A percentile compares a stretch with the other conserved stretches of the same genome.
Conservation (phyloP, 2,329 filamentous ascomycete genomes). For the Aspergillus bombycis region DNA sequence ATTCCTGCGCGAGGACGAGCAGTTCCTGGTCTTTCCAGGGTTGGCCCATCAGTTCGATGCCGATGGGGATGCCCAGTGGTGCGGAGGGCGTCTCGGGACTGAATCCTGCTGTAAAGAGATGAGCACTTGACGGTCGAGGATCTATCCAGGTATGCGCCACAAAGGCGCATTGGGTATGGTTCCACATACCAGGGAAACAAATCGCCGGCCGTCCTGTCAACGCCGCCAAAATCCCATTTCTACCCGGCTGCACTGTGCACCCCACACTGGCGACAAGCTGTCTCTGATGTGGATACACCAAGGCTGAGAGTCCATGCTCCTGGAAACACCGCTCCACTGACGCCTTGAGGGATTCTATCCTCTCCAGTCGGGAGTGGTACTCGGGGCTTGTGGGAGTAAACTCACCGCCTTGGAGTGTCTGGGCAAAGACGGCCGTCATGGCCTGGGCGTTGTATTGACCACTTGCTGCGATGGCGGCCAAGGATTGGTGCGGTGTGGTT, state of each 20-base stretch:
- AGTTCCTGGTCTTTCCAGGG: slow-evolving; percentile 60
- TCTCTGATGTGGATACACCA: slow-evolving; percentile 68
- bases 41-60: slow-evolving; percentile 65
- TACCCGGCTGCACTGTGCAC: slow-evolving; percentile 59
- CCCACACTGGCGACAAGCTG: slow-evolving; percentile 65
- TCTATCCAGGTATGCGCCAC: neutral
- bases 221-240: slow-evolving; percentile 61
- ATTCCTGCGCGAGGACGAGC: slow-evolving; percentile 56
- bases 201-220: slow-evolving; percentile 58
- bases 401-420: slow-evolving; percentile 55
- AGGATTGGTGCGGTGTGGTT: slow-evolving; percentile 34
- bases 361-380: slow-evolving; percentile 52
- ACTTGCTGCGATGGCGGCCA: slow-evolving; percentile 55
- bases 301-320: slow-evolving; percentile 54
- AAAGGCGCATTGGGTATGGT: slow-evolving; percentile 13
- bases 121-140: neutral
- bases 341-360: slow-evolving; percentile 57
- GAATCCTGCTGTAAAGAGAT: slow-evolving; percentile 45
- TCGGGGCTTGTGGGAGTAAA: slow-evolving; percentile 56
- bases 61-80: slow-evolving; percentile 62
- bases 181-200: slow-evolving; percentile 42
- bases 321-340: slow-evolving; percentile 56
- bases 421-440: slow-evolving; percentile 62
- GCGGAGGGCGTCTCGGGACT: slow-evolving; percentile 53
- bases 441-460: slow-evolving; percentile 53